Evolutionary conservation across 2,329 filamentous ascomycete genomes (phyloP).

Genomic region (Fusarium duplospermum): DNA sequence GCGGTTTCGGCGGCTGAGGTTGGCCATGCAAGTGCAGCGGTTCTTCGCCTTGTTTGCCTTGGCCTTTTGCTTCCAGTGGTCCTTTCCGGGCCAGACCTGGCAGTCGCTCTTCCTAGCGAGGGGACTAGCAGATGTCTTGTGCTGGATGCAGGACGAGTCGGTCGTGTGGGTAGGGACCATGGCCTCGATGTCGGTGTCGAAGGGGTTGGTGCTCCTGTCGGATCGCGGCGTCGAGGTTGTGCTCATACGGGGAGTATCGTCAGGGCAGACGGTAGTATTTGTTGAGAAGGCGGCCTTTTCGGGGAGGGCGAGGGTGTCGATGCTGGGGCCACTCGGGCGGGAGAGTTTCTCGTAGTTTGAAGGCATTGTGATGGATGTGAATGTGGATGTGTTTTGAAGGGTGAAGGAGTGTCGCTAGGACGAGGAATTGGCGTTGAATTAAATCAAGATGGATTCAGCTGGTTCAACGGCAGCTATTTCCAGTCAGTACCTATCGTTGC

Average conservation of each 20-base stretch:
- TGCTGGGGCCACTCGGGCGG: conserved; percentile 36
- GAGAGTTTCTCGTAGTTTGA: conserved; percentile 43
- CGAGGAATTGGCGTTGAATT: not conserved
- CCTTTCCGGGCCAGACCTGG: conserved; percentile 70
- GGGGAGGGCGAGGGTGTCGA: conserved; percentile 42
- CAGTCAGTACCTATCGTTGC: conserved; percentile 21
- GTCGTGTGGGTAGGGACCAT: conserved; percentile 52
- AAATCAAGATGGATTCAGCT: not conserved
- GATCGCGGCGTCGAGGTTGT: conserved; percentile 59
- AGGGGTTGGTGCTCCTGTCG: conserved; percentile 59
- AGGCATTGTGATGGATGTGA: conserved; percentile 39
- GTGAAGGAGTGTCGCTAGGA: not conserved
- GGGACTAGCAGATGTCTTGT: conserved; percentile 46
- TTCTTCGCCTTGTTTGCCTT: conserved; percentile 66
- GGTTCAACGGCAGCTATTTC: conserved; percentile 11
- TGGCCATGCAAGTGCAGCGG: conserved; percentile 63
- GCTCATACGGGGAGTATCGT: conserved; percentile 47
- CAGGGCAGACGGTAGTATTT: conserved; percentile 36
- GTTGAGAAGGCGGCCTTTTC: conserved; percentile 47
- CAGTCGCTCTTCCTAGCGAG: conserved; percentile 58
- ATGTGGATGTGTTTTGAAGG: not conserved
- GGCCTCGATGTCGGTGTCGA: conserved; percentile 69
- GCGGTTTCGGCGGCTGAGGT: conserved; percentile 64
- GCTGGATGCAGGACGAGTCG: conserved; percentile 42
- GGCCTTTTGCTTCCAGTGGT: conserved; percentile 70